Base-by-base conservation (phyloP, 495 filamentous ascomycete genomes). In the Thermothielavioides terrestris region DNA sequence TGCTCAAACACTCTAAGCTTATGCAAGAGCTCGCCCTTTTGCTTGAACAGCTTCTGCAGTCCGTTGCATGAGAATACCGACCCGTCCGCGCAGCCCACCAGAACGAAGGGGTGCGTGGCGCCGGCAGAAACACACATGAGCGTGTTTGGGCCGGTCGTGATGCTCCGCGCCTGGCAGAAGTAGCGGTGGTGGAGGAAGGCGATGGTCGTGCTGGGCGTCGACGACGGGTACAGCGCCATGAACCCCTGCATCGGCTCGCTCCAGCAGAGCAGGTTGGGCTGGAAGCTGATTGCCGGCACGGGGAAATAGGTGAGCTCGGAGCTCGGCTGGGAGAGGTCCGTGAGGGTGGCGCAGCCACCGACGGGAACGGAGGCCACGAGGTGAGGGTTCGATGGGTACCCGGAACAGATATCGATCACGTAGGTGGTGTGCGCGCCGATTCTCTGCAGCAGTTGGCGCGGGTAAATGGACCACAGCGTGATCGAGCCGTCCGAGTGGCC, bases 401-500 rank as follows among this genome's bases (percentile, higher is more conserved):
- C 68, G 10, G 71, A 73, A 50, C 66, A 66, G 20, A 76, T 69
- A 42, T 75, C 72, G 54, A 75, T 63, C 5, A 76, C 64, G 46
- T 65, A 62, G 35, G 62, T 73, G 26, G 61, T 64, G 49, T 76
- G 73, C 37, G 66, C 56, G 15, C 59, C 57, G 34, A 72, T 61
- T 4, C 73, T 66, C 35, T 65, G 64, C 3, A 76, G 44, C 27
- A 71, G 54, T 28, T 54, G 52, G 25, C 53, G 53, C 8, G 73
- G 73, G 21, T 60, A 65, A 32, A 76, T 21, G n/a, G 72, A 76
- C 71, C 72, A 76, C 11, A 76, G 56, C 10, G 62, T 60, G 31
- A 76, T 60, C 15, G 70, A 73, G 8, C 73, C 73, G 40, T 76
- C 73, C 0, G 66, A 69, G 56, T 73, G 68, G 44, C 66, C 73